phyloP scores from a whole-genome alignment of 2,329 filamentous ascomycete species.

The Neurospora sp. region DNA sequence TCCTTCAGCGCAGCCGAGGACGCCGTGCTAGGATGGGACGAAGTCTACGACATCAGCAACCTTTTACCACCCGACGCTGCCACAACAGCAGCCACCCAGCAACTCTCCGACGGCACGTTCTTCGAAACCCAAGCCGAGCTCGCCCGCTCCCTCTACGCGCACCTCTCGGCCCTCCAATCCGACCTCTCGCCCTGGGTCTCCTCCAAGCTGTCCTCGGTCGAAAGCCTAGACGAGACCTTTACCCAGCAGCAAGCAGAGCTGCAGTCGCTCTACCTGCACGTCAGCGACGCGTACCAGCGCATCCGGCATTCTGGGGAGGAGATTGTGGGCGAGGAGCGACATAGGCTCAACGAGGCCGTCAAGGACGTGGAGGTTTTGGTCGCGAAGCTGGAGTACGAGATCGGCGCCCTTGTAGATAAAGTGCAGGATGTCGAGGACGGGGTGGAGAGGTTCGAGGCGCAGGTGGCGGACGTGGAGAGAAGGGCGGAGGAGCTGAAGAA shows the following conservation, averaged over 20 bases:
- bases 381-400: conserved; percentile 87
- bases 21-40: conserved; percentile 59
- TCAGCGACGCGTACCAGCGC: conserved; percentile 59
- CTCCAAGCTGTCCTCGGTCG: conserved; percentile 45
- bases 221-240: conserved; percentile 51
- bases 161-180: conserved; percentile 41
- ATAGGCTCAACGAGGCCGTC: conserved; percentile 58
- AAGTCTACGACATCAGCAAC: conserved; percentile 34
- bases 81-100: conserved; percentile 20
- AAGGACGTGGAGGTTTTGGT: conserved; percentile 73
- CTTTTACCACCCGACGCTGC: conserved; percentile 11
- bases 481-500: conserved; percentile 52
- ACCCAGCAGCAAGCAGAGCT: conserved; percentile 58
- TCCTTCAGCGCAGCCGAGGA: conserved; percentile 71
- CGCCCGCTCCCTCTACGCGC: conserved; percentile 44
- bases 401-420: conserved; percentile 67
- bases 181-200: conserved; percentile 53
- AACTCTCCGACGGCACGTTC: conserved; percentile 9
- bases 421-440: conserved; percentile 83
- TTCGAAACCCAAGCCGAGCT: conserved; percentile 33
- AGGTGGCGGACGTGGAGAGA: conserved; percentile 62
- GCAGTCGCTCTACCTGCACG: conserved; percentile 57
- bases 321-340: conserved; percentile 59
- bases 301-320: conserved; percentile 60
- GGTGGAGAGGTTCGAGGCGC: conserved; percentile 67